Base-by-base conservation (phyloP, 805 yeast genomes). In the Sugiyamaella boreocaroliniensis region DNA sequence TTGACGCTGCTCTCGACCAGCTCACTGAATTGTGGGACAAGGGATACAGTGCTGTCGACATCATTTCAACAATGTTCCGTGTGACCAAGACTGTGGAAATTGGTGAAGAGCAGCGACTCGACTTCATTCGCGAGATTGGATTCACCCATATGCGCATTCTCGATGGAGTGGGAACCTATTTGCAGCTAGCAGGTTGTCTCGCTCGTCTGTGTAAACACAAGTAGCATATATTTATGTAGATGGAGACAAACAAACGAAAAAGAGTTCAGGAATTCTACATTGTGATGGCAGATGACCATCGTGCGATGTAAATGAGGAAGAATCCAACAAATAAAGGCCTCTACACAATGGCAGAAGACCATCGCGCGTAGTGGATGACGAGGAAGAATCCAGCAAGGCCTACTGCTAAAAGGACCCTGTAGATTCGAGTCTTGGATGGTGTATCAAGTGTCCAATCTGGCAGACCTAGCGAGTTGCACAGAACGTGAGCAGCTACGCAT, bases 21-120 rank as follows among this genome's bases (percentile, higher is more conserved):
- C 76, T 93, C 58, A 81, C 79, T 49, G 75, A 76, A 4, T 74
- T 93, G 29, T 92, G 97, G 97, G 74, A 71, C 40, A 87, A 87
- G 64, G 99, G 99, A 5, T 93, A 92, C 67, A 83, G 92, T 12
- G 93, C 97, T 0, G 86, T 89, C 26, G 99, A 93, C 69, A 87
- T 93, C 43, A 89, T 90, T 4, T 83, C 95, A 1, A 89, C 95
- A 51, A 81, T 90, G 63, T 93, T 93, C 71, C 80, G 87, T 57
- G 98, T 93, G 9, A 79, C 89, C 26, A 92, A 90, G 69, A 79
- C 85, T 1, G 64, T 93, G 55, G 81, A 77, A 8, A 44, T 54
- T 15, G 71, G 88, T 8, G 98, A 93, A 65, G 76, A 76, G 48
- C 75, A 74, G 52, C 72, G 95, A 57, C 73, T 93, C 55, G 92